Conservation (phyloP, 352 stramenopile genomes). For the Pythium graminicola region DNA sequence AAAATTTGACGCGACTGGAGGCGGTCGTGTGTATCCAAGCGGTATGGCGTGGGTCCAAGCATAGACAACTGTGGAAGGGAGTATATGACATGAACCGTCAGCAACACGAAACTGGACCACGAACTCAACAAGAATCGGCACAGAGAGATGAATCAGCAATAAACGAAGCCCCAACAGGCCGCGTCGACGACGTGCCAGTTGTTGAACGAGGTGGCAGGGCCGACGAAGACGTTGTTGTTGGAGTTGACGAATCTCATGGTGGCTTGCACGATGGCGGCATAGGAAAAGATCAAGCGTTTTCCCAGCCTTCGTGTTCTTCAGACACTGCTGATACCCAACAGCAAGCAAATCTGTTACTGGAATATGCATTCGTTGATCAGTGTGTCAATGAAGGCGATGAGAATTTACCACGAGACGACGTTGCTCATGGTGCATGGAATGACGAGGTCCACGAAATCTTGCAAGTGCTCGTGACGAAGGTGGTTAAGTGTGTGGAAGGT, state of each 20-base stretch:
- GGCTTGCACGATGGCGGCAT: too few species aligned
- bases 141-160: background rate
- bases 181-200: too few species aligned
- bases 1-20: constrained; percentile 27
- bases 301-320: too few species aligned
- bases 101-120: background rate
- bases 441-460: background rate
- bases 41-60: constrained; percentile 28
- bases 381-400: background rate
- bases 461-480: background rate
- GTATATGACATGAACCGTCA: background rate
- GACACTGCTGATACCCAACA: too few species aligned
- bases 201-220: too few species aligned
- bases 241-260: too few species aligned
- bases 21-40: constrained; percentile 45
- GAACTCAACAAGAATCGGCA: background rate
- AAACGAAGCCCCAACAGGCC: too few species aligned
- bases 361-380: background rate
- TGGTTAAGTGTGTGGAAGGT: background rate
- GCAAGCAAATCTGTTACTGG: too few species aligned
- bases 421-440: too few species aligned
- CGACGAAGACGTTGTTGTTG: background rate
- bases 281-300: too few species aligned
- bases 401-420: background rate
- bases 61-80: background rate